phyloP scores from a whole-genome alignment of 2,329 filamentous ascomycete species.

The Hypoxylon sp. region DNA sequence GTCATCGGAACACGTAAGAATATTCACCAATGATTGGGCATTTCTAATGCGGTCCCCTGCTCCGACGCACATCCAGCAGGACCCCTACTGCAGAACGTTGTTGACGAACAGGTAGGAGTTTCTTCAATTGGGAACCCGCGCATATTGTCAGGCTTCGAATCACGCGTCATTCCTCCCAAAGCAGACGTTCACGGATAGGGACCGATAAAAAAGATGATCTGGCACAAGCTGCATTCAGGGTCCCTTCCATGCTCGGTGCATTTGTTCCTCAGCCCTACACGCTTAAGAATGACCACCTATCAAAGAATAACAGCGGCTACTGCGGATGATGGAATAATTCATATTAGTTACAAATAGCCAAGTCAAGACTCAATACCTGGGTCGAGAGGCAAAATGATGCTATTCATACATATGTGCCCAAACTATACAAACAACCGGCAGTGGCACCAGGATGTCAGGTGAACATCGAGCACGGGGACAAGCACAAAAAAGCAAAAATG shows the following conservation, averaged over 20 bases:
- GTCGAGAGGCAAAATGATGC: slow-evolving; percentile 21
- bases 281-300: slow-evolving; percentile 29
- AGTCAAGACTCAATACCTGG: slow-evolving; percentile 27
- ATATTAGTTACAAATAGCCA: slow-evolving; percentile 22
- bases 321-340: slow-evolving; percentile 37
- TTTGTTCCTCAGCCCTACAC: slow-evolving; percentile 38
- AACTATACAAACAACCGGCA: slow-evolving; percentile 24
- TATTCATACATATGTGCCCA: slow-evolving; percentile 23
- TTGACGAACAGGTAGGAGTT: slow-evolving; percentile 22
- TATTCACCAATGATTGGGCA: slow-evolving; percentile 24
- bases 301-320: slow-evolving; percentile 29
- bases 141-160: slow-evolving; percentile 21
- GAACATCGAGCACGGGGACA: slow-evolving; percentile 9
- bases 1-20: slow-evolving; percentile 34
- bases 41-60: slow-evolving; percentile 18
- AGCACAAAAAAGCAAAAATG: slow-evolving; percentile 6
- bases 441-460: slow-evolving; percentile 7
- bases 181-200: slow-evolving; percentile 4
- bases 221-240: slow-evolving; percentile 32
- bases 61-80: slow-evolving; percentile 35
- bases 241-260: slow-evolving; percentile 15
- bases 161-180: slow-evolving; percentile 26
- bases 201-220: slow-evolving; percentile 21
- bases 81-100: slow-evolving; percentile 38
- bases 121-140: slow-evolving; percentile 37